phyloP scores from a whole-genome alignment of 2,329 filamentous ascomycete species.

The Paramyrothecium sp. region DNA sequence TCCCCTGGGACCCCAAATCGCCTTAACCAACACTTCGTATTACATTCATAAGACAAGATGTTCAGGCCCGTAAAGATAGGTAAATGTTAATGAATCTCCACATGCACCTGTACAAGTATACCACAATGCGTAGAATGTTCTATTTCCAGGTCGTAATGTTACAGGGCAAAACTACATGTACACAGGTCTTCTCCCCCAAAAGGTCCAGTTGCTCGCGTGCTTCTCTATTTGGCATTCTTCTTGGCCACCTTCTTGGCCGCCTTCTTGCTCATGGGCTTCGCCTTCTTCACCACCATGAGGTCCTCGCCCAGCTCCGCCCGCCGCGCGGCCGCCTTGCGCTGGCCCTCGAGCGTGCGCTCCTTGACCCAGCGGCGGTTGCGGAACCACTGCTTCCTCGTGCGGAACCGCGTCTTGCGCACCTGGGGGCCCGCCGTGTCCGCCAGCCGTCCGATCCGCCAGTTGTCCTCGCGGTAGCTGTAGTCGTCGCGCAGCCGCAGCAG shows the following conservation, averaged over 20 bases:
- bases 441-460: constrained; percentile 56
- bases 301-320: constrained; percentile 29
- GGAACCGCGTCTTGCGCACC: constrained; percentile 46
- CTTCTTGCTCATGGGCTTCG: constrained; percentile 35
- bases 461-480: constrained; percentile 61
- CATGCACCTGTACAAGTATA: neutral
- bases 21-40: no score
- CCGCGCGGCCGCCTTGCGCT: constrained; percentile 35
- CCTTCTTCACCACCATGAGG: constrained; percentile 25
- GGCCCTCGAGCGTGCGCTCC: constrained; percentile 39
- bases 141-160: neutral
- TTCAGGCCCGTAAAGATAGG: no score
- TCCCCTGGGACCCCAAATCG: no score
- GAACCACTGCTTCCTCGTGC: constrained; percentile 49
- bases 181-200: neutral
- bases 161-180: constrained; percentile 1
- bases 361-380: constrained; percentile 40
- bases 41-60: no score
- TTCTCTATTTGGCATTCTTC: constrained; percentile 34
- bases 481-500: constrained; percentile 49
- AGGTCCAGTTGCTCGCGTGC: constrained; percentile 4
- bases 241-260: constrained; percentile 34
- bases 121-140: neutral
- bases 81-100: neutral
- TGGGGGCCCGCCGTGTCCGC: constrained; percentile 44